Percentiles rank a stretch among this genome's conserved stretches.
Evolutionary conservation across 2,329 filamentous ascomycete species (phyloP).

Genomic region (Pseudogymnoascus sp.): DNA sequence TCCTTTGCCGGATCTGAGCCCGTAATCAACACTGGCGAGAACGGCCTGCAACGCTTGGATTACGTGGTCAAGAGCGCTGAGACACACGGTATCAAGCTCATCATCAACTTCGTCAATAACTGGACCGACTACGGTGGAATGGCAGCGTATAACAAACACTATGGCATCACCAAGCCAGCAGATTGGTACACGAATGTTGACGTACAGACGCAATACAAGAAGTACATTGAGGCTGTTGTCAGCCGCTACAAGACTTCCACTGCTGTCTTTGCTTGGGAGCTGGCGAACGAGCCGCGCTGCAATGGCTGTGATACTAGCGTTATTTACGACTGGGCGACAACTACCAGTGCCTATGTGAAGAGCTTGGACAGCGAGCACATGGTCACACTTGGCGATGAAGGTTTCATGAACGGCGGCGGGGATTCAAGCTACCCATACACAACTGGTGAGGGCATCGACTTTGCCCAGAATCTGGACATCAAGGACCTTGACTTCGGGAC

Average conservation of each 20-base stretch:
- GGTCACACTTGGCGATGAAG: slow-evolving; percentile 60
- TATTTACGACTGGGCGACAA: slow-evolving; percentile 54
- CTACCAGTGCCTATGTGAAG: slow-evolving; percentile 57
- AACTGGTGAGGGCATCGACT: slow-evolving; percentile 38
- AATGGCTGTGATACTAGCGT: slow-evolving; percentile 52
- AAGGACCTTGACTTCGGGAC: slow-evolving; percentile 47
- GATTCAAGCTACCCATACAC: slow-evolving; percentile 40
- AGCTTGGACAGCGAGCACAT: slow-evolving; percentile 55
- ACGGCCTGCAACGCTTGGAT: slow-evolving; percentile 60
- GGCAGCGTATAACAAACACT: slow-evolving; percentile 50
- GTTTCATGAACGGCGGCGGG: slow-evolving; percentile 37
- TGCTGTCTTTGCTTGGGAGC: slow-evolving; percentile 62
- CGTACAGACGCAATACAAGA: slow-evolving; percentile 50
- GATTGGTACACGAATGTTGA: slow-evolving; percentile 51
- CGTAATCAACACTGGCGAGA: slow-evolving; percentile 57
- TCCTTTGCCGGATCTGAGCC: slow-evolving; percentile 36
- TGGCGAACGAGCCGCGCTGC: slow-evolving; percentile 64
- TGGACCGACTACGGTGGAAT: slow-evolving; percentile 65
- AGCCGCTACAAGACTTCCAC: slow-evolving; percentile 52
- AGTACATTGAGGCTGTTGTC: slow-evolving; percentile 55
- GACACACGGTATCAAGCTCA: slow-evolving; percentile 53
- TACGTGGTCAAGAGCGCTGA: slow-evolving; percentile 57
- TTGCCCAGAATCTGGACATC: slow-evolving; percentile 41
- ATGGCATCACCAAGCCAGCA: slow-evolving; percentile 42
- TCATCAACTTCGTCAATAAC: slow-evolving; percentile 63